Conservation (phyloP, 495 filamentous ascomycete species). For the Penicillium paradoxum region DNA sequence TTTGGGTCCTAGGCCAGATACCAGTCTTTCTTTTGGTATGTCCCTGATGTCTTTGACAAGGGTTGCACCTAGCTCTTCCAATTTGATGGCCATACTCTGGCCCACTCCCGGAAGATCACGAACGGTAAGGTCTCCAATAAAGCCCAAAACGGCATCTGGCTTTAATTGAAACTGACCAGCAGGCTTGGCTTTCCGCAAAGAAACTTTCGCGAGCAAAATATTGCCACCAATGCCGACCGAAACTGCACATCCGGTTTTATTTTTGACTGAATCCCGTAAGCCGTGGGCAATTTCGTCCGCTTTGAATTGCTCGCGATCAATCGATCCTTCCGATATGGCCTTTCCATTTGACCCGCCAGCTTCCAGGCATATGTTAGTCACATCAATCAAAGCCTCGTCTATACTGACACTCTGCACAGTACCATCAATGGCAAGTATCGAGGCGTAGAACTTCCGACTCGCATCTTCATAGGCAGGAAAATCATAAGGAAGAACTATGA, state of each 20-base stretch:
- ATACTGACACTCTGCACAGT: slow-evolving; percentile 93
- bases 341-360: slow-evolving; percentile 63
- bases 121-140: slow-evolving; percentile 70
- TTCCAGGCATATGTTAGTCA: slow-evolving; percentile 60
- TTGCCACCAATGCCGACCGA: slow-evolving; percentile 94
- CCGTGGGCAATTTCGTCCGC: slow-evolving; percentile 66
- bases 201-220: slow-evolving; percentile 84
- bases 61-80: slow-evolving; percentile 82
- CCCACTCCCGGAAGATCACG: slow-evolving; percentile 85
- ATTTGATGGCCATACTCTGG: slow-evolving; percentile 72
- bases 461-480: slow-evolving; percentile 93
- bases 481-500: slow-evolving; percentile 87
- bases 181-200: slow-evolving; percentile 87
- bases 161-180: slow-evolving; percentile 87
- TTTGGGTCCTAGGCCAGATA: slow-evolving; percentile 74
- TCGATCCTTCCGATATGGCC: slow-evolving; percentile 64
- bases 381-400: slow-evolving; percentile 85
- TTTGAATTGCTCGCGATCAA: slow-evolving; percentile 76
- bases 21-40: slow-evolving; percentile 66
- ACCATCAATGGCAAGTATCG: slow-evolving; percentile 73
- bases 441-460: slow-evolving; percentile 79
- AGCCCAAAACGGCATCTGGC: slow-evolving; percentile 69
- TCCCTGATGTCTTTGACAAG: slow-evolving; percentile 76
- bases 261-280: slow-evolving; percentile 64
- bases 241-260: slow-evolving; percentile 75